These are phyloP conservation scores for Stemphylium beticola DNA, from an alignment of 2,329 filamentous ascomycete genomes.

Conservation along the genomic window DNA sequence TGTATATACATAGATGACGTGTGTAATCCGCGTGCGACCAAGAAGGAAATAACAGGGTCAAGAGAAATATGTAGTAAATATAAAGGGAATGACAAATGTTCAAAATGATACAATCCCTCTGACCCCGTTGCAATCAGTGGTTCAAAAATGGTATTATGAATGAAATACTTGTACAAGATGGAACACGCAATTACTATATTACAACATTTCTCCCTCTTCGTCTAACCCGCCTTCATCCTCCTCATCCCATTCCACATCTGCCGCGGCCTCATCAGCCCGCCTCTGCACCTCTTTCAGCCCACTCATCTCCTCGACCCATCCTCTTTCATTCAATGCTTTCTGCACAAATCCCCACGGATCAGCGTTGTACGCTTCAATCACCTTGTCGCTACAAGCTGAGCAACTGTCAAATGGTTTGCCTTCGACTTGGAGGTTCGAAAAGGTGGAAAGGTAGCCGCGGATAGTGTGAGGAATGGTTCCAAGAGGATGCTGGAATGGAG, in stretches of 20 bases:
- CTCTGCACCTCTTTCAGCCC: slow-evolving; percentile 66
- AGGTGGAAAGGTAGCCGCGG: slow-evolving; percentile 76
- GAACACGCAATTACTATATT: not conserved
- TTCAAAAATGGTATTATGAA: not conserved
- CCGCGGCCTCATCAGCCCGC: slow-evolving; percentile 54
- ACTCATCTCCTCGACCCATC: slow-evolving; percentile 78
- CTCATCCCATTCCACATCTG: slow-evolving; percentile 65
- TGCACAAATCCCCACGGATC: slow-evolving; percentile 80
- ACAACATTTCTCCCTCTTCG: slow-evolving; percentile 61
- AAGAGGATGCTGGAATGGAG: slow-evolving; percentile 64
- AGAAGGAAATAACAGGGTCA: too few relatives aligned
- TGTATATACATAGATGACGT: too few relatives aligned
- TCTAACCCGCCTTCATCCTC: slow-evolving; percentile 57
- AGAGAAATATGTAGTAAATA: too few relatives aligned
- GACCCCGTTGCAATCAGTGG: too few relatives aligned
- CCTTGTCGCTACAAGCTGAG: slow-evolving; percentile 76
- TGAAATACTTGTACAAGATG: not conserved
- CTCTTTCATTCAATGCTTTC: slow-evolving; percentile 73
- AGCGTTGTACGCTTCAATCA: slow-evolving; percentile 70
- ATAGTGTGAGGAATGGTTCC: slow-evolving; percentile 80
- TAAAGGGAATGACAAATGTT: too few relatives aligned
- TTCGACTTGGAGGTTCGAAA: slow-evolving; percentile 74
- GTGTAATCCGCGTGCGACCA: too few relatives aligned
- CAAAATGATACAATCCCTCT: too few relatives aligned
- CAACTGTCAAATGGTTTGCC: slow-evolving; percentile 81